These are phyloP conservation scores for Macadamia integrifolia DNA, from an alignment of 164 flowering plant species.

Conservation along the genomic window DNA sequence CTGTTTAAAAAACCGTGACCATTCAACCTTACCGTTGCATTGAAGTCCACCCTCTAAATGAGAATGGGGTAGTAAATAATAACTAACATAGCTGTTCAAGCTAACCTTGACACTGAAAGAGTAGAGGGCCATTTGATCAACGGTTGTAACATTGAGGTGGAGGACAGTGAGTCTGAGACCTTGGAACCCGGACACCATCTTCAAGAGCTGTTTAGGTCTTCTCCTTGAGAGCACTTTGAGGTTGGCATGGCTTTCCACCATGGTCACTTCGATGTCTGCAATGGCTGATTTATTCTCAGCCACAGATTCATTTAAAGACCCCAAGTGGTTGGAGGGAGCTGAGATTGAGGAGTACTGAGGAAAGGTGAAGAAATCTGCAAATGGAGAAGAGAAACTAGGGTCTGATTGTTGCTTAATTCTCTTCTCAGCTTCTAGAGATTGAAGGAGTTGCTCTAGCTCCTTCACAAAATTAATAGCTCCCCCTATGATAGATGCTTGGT, in stretches of 20 bases:
- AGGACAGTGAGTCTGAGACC: conserved; percentile 51
- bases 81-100: conserved; percentile 6
- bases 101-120: conserved; percentile 73
- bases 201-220: conserved; percentile 62
- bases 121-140: conserved; percentile 57
- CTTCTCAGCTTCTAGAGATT: conserved; percentile 45
- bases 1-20: too few relatives aligned
- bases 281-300: conserved; percentile 23
- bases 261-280: conserved; percentile 83
- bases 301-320: not conserved
- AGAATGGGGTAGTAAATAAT: not conserved
- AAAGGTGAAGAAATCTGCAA: conserved; percentile 37
- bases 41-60: not conserved
- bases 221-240: conserved; percentile 56
- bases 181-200: conserved; percentile 59
- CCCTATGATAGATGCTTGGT: conserved; percentile 90
- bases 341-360: conserved; percentile 47
- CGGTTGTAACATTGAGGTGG: conserved; percentile 73
- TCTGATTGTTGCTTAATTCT: conserved; percentile 12
- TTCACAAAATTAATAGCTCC: conserved; percentile 92
- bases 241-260: conserved; percentile 86
- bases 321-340: not conserved
- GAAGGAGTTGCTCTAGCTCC: conserved; percentile 79
- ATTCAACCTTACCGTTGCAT: too few relatives aligned
- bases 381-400: conserved; percentile 15